Percentiles rank a stretch among this genome's conserved stretches.
Conservation (phyloP, 345 rosid genomes). For the Raphanus raphanistrum region DNA sequence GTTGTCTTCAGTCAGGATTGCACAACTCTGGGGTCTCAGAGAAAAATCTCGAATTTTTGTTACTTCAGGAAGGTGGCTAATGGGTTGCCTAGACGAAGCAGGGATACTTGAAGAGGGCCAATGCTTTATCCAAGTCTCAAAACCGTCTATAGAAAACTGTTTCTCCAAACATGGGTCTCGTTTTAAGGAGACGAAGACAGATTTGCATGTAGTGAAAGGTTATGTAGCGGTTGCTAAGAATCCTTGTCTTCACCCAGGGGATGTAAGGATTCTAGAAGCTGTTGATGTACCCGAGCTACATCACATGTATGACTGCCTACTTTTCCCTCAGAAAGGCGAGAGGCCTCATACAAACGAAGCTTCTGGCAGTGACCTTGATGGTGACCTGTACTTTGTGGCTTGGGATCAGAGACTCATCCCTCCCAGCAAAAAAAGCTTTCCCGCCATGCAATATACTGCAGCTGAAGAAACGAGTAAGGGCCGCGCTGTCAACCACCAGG, state of each 20-base stretch:
- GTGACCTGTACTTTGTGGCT: constrained; percentile 84
- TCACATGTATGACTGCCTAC: constrained; percentile 80
- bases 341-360: constrained; percentile 91
- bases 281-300: constrained; percentile 72
- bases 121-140: constrained; percentile 86
- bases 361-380: constrained; percentile 97
- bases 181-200: constrained; percentile 54
- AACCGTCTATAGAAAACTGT: constrained; percentile 65
- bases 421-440: constrained; percentile 66
- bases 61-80: constrained; percentile 79
- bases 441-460: constrained; percentile 67
- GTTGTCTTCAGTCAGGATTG: constrained; percentile 81
- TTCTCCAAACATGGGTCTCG: constrained; percentile 77
- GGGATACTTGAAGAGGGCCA: constrained; percentile 84
- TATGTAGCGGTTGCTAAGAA: constrained; percentile 76
- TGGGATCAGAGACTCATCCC: constrained; percentile 94
- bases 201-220: constrained; percentile 62
- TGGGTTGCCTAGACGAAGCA: constrained; percentile 90
- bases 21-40: constrained; percentile 83
- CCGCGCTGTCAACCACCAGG: constrained; percentile 65
- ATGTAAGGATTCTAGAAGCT: constrained; percentile 84
- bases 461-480: constrained; percentile 36
- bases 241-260: constrained; percentile 97
- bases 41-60: constrained; percentile 89
- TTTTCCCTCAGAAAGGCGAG: constrained; percentile 89